Evolutionary conservation across 2,329 filamentous ascomycete species (phyloP).

Genomic region (Seiridium cupressi): DNA sequence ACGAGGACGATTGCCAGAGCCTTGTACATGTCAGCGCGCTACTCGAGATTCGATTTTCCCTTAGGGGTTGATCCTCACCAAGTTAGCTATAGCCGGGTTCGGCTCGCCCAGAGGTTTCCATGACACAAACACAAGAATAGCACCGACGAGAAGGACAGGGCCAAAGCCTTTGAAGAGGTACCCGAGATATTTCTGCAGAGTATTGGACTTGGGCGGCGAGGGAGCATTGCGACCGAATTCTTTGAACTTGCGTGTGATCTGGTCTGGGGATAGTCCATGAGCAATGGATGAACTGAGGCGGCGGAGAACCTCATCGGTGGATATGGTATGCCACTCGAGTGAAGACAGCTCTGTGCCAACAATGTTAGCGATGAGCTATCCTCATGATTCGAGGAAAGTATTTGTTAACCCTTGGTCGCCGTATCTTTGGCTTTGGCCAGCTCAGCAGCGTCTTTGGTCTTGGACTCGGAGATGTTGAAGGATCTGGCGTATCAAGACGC

Average conservation of each 20-base stretch:
- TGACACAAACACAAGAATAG: slow-evolving; percentile 71
- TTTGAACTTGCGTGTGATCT: slow-evolving; percentile 51
- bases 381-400: neutral
- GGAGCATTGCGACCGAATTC: slow-evolving; percentile 68
- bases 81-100: slow-evolving; percentile 62
- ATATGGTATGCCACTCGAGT: slow-evolving; percentile 67
- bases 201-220: slow-evolving; percentile 62
- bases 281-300: slow-evolving; percentile 55
- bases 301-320: slow-evolving; percentile 55
- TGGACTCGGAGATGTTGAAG: slow-evolving; percentile 55
- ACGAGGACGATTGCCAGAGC: slow-evolving; percentile 72
- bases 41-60: no score
- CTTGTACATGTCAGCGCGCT: slow-evolving; percentile 11
- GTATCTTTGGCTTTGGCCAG: slow-evolving; percentile 38
- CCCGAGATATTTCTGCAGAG: slow-evolving; percentile 55
- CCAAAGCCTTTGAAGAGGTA: slow-evolving; percentile 82
- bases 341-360: slow-evolving; percentile 50
- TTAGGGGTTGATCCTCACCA: slow-evolving; percentile 25
- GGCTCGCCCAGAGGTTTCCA: slow-evolving; percentile 75
- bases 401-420: slow-evolving; percentile 33
- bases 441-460: slow-evolving; percentile 40
- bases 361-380: slow-evolving; percentile 13
- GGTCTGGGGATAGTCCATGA: slow-evolving; percentile 59
- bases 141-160: slow-evolving; percentile 64
- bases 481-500: slow-evolving; percentile 30